A percentile compares a stretch with the other conserved stretches of the same genome.
Conservation (phyloP, 192 early-diverging fungal genomes). For the Chytriomyces sp. region DNA sequence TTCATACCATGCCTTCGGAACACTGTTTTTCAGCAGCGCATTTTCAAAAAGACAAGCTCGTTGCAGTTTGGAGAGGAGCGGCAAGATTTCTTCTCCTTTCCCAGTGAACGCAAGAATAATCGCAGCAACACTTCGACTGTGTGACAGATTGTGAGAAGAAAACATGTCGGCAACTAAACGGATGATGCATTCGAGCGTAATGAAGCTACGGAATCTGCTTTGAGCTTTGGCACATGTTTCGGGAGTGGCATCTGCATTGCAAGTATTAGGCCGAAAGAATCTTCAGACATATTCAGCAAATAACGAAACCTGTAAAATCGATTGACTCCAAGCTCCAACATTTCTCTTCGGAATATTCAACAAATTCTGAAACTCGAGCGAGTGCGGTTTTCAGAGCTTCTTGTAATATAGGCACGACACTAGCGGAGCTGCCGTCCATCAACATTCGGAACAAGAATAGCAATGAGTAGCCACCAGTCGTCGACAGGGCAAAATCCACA, state of each 20-base stretch:
- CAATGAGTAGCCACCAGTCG: slow-evolving; percentile 67
- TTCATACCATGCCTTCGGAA: slow-evolving; percentile 76
- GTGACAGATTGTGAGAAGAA: slow-evolving; percentile 67
- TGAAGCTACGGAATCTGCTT: slow-evolving; percentile 58
- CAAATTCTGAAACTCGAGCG: slow-evolving; percentile 49
- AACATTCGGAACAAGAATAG: slow-evolving; percentile 73
- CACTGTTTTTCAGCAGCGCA: slow-evolving; percentile 57
- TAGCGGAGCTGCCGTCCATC: slow-evolving; percentile 66
- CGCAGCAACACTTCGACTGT: slow-evolving; percentile 64
- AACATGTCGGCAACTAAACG: slow-evolving; percentile 74
- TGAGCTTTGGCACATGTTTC: slow-evolving; percentile 50
- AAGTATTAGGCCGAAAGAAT: slow-evolving; percentile 1
- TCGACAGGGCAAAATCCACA: slow-evolving; percentile 68
- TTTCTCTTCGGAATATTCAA: slow-evolving; percentile 41
- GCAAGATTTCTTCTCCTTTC: slow-evolving; percentile 55
- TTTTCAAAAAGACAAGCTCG: slow-evolving; percentile 71
- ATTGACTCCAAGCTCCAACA: slow-evolving; percentile 57
- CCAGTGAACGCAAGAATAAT: slow-evolving; percentile 67
- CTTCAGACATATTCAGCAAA: neutral
- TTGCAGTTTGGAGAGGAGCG: slow-evolving; percentile 65
- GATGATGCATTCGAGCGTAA: slow-evolving; percentile 65
- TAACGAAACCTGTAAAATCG: slow-evolving; percentile 60
- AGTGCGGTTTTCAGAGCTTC: slow-evolving; percentile 58
- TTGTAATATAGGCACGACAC: slow-evolving; percentile 60
- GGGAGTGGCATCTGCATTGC: slow-evolving; percentile 7